Base-by-base conservation (phyloP, 345 rosid species). In the Gossypium thurberi region DNA sequence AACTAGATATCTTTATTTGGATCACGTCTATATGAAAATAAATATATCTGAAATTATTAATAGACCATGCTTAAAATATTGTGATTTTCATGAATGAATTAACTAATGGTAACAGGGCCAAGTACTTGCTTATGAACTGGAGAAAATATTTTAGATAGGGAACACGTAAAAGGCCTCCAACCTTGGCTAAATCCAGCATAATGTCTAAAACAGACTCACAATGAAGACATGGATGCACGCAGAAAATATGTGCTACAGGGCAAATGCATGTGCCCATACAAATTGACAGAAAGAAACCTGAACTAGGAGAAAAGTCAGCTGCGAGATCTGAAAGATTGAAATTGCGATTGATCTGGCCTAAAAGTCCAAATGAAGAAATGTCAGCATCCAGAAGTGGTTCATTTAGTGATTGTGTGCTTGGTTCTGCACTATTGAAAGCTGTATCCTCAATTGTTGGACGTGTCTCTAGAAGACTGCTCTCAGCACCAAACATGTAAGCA, bases 311-410 rank as follows among this genome's bases (percentile, higher is more conserved):
- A 78, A 87, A 92, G 76, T 90, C 92, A 18, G 96, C 96, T 3
- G 98, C 81, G 77, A 96, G 75, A 87, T 93, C 98, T 70, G 98
- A 87, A 17, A 96, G 90, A 82, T 97, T 96, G 84, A 96, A 90
- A 82, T 69, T 87, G 73, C 87, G 83, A 83, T 97, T 88, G 70
- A 93, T 87, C 71, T 84, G 91, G 78, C 87, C 86, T 82, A 96
- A 75, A 77, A 84, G 82, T 76, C 98, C 99, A 81, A 85, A 88
- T 42, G 90, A 79, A 74, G 97, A 80, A 75, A 82, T 71, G 75
- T 91, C 97, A 42, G 88, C 83, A 78, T 92, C 98, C 79, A 88
- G 78, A 73, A 89, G 83, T 57, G 88, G 50, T 61, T 93, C 98
- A 75, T 82, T 74, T 73, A 90, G 77, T 64, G 94, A 79, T 76